Evolutionary conservation across 352 stramenopile genomes (phyloP).

Genomic region (Globisporangium perplexum): DNA sequence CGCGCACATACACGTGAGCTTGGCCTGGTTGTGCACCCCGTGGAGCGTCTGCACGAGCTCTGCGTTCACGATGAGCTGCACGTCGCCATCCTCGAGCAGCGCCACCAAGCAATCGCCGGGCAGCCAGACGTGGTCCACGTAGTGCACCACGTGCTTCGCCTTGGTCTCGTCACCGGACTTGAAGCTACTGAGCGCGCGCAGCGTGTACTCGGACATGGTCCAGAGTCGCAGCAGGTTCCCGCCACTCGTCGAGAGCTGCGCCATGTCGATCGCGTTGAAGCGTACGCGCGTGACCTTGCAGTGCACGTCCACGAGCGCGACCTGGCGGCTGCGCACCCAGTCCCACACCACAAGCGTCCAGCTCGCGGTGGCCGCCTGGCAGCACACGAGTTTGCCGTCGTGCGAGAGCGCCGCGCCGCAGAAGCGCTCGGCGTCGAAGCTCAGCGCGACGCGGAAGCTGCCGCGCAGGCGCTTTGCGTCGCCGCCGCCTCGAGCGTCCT

Average conservation of each 20-base stretch:
- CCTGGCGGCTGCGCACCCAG: slow-evolving; percentile 58
- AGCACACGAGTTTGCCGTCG: slow-evolving; percentile 64
- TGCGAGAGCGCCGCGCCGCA: slow-evolving; percentile 46
- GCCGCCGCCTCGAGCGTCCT: background rate
- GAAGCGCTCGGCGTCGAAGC: slow-evolving; percentile 48
- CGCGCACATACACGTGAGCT: slow-evolving; percentile 30
- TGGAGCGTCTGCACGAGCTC: slow-evolving; percentile 67
- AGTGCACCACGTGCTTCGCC: slow-evolving; percentile 34
- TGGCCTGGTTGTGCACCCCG: slow-evolving; percentile 41
- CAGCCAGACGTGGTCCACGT: slow-evolving; percentile 70
- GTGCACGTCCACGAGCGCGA: slow-evolving; percentile 60
- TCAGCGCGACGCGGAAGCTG: slow-evolving; percentile 36
- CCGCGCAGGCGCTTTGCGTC: slow-evolving; percentile 6
- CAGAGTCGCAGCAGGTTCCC: slow-evolving; percentile 67
- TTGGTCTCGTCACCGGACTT: slow-evolving; percentile 68
- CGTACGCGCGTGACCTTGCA: slow-evolving; percentile 61
- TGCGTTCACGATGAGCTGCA: slow-evolving; percentile 71
- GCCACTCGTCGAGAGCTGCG: slow-evolving; percentile 66
- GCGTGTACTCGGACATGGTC: slow-evolving; percentile 66
- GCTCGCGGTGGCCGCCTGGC: slow-evolving; percentile 38
- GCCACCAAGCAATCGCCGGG: slow-evolving; percentile 58
- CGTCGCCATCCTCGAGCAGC: slow-evolving; percentile 61
- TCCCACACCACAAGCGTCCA: slow-evolving; percentile 76
- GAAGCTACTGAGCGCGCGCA: slow-evolving; percentile 69
- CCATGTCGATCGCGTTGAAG: slow-evolving; percentile 79